Percentiles rank a stretch among this genome's conserved stretches.
Evolutionary conservation across 106 monocot genomes (phyloP).

Genomic region (Dendrobium chrysotoxum): DNA sequence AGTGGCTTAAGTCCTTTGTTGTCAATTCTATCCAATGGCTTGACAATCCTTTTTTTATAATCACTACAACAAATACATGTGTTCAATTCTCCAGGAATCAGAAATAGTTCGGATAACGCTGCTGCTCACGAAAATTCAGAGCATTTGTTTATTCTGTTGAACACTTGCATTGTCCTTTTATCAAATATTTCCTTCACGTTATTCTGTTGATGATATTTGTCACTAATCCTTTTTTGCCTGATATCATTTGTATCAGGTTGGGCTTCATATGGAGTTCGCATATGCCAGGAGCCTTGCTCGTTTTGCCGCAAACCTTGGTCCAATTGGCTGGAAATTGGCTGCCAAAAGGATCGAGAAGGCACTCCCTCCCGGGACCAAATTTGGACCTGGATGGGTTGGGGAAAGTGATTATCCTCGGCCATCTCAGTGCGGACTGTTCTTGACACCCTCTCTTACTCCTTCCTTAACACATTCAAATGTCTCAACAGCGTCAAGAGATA

Average conservation of each 20-base stretch:
- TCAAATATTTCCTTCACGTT: no score
- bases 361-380: constrained; percentile 74
- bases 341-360: constrained; percentile 49
- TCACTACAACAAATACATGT: background rate
- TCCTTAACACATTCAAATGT: background rate
- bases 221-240: background rate
- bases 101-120: background rate
- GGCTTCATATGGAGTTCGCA: constrained; percentile 63
- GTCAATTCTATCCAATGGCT: no score
- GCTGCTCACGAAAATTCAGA: background rate
- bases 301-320: constrained; percentile 74
- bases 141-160: no score
- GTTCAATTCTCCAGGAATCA: background rate
- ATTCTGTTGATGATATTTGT: no score
- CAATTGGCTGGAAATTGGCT: constrained; percentile 70
- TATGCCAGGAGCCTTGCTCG: constrained; percentile 93
- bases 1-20: background rate
- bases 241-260: constrained; percentile 36
- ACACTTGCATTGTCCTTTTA: no score
- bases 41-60: background rate
- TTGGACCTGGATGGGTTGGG: constrained; percentile 80
- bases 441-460: background rate
- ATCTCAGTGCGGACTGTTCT: constrained; percentile 7
- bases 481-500: background rate
- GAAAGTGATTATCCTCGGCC: constrained; percentile 38